Conservation (phyloP, 345 rosid species). For the Punica granatum region DNA sequence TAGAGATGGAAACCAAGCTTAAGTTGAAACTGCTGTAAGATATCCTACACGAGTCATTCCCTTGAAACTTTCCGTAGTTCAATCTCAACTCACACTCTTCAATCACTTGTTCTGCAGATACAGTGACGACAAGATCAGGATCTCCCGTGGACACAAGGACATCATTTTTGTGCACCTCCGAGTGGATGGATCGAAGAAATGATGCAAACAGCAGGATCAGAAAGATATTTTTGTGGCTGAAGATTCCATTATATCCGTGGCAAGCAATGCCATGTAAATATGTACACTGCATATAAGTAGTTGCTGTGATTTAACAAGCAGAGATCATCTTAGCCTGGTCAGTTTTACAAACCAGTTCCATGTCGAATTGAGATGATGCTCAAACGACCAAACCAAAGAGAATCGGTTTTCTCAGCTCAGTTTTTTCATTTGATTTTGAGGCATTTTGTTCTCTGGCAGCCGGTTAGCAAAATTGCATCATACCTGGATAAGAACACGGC, state of each 20-base stretch:
- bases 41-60: background rate
- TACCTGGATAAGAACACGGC: no score
- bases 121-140: conserved; percentile 64
- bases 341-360: background rate
- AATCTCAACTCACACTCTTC: background rate
- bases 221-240: background rate
- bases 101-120: conserved; percentile 36
- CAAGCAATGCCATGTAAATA: background rate
- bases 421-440: no score
- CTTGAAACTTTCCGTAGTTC: background rate
- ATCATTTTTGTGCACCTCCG: conserved; percentile 57
- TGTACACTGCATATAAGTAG: background rate
- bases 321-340: background rate
- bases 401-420: background rate
- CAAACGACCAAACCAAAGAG: background rate
- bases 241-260: background rate
- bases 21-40: conserved; percentile 63
- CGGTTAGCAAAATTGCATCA: no score
- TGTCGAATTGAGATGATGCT: background rate
- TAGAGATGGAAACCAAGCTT: conserved; percentile 59
- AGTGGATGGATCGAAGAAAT: conserved; percentile 17
- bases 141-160: conserved; percentile 56
- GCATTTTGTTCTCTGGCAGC: no score
- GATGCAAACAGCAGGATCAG: background rate
- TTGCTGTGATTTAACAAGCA: background rate